A percentile compares a stretch with the other conserved stretches of the same genome.
These are phyloP conservation scores for Coemansia sp. DNA, from an alignment of 192 early-diverging fungal species.

Conservation along the genomic window DNA sequence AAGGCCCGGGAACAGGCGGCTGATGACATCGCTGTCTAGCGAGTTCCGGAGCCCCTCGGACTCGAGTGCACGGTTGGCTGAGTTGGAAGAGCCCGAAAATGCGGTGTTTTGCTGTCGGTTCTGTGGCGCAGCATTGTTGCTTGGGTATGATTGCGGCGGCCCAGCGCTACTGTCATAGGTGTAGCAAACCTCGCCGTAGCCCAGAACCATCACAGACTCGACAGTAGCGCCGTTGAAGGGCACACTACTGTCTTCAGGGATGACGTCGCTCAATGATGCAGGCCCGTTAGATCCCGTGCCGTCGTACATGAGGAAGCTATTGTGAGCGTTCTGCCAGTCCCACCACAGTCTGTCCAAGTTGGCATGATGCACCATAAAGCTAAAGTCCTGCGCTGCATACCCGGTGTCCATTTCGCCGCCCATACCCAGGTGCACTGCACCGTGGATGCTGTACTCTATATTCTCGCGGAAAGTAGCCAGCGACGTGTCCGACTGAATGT, in stretches of 20 bases:
- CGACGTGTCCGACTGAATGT: conserved; percentile 33
- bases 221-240: conserved; percentile 36
- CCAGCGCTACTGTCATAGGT: conserved; percentile 37
- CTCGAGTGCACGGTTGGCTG: conserved; percentile 26
- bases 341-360: conserved; percentile 55
- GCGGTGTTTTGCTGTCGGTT: conserved; percentile 1
- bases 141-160: conserved; percentile 35
- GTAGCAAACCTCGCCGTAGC: conserved; percentile 52
- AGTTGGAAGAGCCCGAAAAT: conserved; percentile 31
- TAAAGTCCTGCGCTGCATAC: conserved; percentile 52
- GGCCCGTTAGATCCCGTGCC: conserved; percentile 29
- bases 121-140: conserved; percentile 10
- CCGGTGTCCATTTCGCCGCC: conserved; percentile 50
- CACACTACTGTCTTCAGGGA: conserved; percentile 35
- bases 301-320: conserved; percentile 38
- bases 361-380: conserved; percentile 54
- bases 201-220: conserved; percentile 47
- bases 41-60: conserved; percentile 26
- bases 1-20: conserved; percentile 44
- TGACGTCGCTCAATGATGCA: conserved; percentile 25
- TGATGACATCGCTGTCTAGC: conserved; percentile 27
- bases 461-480: conserved; percentile 47
- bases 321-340: conserved; percentile 53
- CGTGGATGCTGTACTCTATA: conserved; percentile 53
- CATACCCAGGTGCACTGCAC: conserved; percentile 45